phyloP scores from a whole-genome alignment of 495 filamentous ascomycete species.

The Penicillium tannophilum region DNA sequence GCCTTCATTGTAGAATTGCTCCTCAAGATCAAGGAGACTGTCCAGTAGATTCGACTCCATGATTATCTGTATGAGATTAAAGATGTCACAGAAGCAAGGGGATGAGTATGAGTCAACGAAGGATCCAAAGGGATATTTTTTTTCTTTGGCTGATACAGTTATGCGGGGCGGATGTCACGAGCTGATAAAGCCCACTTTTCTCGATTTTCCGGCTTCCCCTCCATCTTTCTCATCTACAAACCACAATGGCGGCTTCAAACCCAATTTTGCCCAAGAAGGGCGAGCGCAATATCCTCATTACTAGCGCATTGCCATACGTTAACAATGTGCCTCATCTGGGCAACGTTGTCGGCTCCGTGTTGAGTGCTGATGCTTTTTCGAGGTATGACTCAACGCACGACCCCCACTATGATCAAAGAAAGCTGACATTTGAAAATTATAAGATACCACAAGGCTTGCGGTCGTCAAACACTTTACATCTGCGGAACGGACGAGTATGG shows the following conservation, averaged over 20 bases:
- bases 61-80: background rate
- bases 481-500: conserved; percentile 74
- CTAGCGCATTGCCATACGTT: conserved; percentile 72
- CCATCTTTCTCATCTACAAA: conserved; percentile 23
- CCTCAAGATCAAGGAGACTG: conserved; percentile 74
- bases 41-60: conserved; percentile 66
- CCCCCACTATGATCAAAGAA: conserved; percentile 9
- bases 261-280: conserved; percentile 46
- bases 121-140: conserved; percentile 5
- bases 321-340: conserved; percentile 97
- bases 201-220: conserved; percentile 35
- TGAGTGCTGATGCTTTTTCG: conserved; percentile 79
- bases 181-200: conserved; percentile 31
- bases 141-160: conserved; percentile 10
- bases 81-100: conserved; percentile 12
- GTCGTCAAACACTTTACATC: conserved; percentile 58
- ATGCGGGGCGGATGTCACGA: conserved; percentile 35
- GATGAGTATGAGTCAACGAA: conserved; percentile 3
- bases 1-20: conserved; percentile 83
- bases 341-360: conserved; percentile 88
- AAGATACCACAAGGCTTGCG: conserved; percentile 72
- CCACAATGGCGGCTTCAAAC: conserved; percentile 34
- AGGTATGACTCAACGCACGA: conserved; percentile 45
- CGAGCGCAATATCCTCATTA: conserved; percentile 56
- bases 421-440: conserved; percentile 18